Evolutionary conservation across 257 asterid genomes (phyloP).

Genomic region (Capsicum baccatum): DNA sequence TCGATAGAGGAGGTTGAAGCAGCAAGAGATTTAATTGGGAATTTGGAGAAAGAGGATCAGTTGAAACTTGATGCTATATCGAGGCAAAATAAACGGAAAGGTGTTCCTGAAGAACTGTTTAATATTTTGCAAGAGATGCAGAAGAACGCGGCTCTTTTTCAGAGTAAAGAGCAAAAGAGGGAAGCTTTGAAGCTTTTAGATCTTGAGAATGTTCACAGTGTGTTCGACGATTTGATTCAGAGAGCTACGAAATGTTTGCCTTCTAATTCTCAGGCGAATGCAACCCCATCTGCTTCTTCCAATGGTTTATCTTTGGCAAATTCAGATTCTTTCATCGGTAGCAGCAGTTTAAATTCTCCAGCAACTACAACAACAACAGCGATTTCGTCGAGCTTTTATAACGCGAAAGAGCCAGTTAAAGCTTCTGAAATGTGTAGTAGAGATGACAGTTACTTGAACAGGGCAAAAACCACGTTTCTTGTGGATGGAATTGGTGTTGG

Average conservation of each 20-base stretch:
- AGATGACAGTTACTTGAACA: conserved; percentile 76
- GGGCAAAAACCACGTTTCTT: conserved; percentile 51
- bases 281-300: conserved; percentile 25
- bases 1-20: conserved; percentile 86
- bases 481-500: conserved; percentile 55
- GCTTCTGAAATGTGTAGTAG: conserved; percentile 49
- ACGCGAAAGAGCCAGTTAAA: conserved; percentile 51
- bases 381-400: conserved; percentile 45
- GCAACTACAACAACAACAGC: conserved; percentile 14
- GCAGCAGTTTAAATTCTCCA: conserved; percentile 49
- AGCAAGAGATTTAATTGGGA: conserved; percentile 59
- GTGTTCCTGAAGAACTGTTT: conserved; percentile 79
- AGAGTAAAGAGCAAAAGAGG: conserved; percentile 69
- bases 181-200: conserved; percentile 79
- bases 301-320: conserved; percentile 26
- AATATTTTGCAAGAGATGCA: conserved; percentile 76
- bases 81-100: conserved; percentile 63
- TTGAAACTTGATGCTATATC: conserved; percentile 59
- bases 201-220: conserved; percentile 63
- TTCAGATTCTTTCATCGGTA: conserved; percentile 47
- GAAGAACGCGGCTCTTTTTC: conserved; percentile 54
- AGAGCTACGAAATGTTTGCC: conserved; percentile 78
- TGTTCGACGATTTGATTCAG: conserved; percentile 86
- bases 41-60: conserved; percentile 81
- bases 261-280: conserved; percentile 38